Conservation (phyloP, 345 rosid genomes). For the Toxicodendron radicans region DNA sequence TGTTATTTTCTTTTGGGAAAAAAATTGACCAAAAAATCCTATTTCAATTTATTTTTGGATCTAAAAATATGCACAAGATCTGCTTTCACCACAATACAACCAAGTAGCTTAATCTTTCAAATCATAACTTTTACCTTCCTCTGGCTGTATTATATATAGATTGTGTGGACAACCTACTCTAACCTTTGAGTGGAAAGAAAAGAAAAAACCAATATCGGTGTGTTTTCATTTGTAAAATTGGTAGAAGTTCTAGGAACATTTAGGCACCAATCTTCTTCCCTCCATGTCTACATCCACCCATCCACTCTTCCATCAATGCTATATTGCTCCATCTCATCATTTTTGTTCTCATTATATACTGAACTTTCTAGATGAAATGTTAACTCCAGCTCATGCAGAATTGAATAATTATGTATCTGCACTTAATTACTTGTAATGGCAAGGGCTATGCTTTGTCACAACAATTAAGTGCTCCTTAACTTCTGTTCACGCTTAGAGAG, state of each 20-base stretch:
- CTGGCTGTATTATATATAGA: background rate
- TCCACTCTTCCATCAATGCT: background rate
- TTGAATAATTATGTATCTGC: background rate
- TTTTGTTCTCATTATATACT: background rate
- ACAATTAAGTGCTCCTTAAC: slow-evolving; percentile 54
- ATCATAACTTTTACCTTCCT: background rate
- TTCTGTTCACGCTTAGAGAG: slow-evolving; percentile 80
- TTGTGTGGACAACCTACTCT: background rate
- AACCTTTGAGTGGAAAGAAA: background rate
- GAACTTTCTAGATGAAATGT: background rate
- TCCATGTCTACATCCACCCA: background rate
- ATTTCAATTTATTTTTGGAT: background rate
- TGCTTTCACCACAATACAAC: background rate
- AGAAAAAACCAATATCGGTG: background rate
- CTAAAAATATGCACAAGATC: background rate
- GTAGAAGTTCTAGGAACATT: background rate
- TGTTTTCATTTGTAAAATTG: background rate
- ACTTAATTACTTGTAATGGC: background rate
- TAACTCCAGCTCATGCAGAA: background rate
- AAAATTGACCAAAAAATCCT: background rate
- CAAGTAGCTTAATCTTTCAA: background rate
- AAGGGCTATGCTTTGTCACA: background rate
- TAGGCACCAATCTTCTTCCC: background rate
- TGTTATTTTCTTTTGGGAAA: background rate
- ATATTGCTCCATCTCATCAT: background rate